These are phyloP conservation scores for Monosporascus sp. DNA, from an alignment of 2,329 filamentous ascomycete species.

Conservation along the genomic window DNA sequence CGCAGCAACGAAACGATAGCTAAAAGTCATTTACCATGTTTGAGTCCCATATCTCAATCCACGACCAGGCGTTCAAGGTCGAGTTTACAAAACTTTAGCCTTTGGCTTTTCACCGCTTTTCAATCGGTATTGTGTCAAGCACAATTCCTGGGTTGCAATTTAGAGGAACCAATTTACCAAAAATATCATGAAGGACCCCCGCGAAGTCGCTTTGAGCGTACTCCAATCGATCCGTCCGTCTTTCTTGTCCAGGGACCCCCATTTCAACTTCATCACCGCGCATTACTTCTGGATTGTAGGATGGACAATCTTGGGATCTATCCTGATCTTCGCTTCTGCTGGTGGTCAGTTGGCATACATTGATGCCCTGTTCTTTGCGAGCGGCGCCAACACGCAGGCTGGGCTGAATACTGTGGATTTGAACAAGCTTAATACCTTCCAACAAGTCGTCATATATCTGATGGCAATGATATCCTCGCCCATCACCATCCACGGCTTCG, in stretches of 20 bases:
- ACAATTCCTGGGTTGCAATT: neutral
- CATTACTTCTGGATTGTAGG: constrained; percentile 82
- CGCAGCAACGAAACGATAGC: neutral
- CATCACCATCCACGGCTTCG: constrained; percentile 76
- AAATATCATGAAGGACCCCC: constrained; percentile 27
- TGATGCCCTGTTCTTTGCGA: constrained; percentile 85
- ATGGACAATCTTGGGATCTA: constrained; percentile 66
- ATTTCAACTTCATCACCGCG: constrained; percentile 75
- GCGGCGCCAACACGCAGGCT: constrained; percentile 83
- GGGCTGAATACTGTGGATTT: constrained; percentile 78
- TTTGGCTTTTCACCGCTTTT: neutral
- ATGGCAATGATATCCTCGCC: constrained; percentile 72
- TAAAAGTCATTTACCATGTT: neutral
- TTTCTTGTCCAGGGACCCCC: constrained; percentile 55
- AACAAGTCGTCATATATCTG: constrained; percentile 68
- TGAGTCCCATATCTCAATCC: neutral
- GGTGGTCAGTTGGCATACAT: constrained; percentile 65
- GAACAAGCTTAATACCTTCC: constrained; percentile 63
- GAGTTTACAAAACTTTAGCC: neutral
- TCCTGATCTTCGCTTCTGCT: constrained; percentile 64
- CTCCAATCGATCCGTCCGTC: constrained; percentile 48
- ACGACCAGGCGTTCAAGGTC: neutral
- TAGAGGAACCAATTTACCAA: no score
- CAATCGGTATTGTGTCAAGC: neutral
- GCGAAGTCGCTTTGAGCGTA: constrained; percentile 34